Base-by-base conservation (phyloP, 116 monocot genomes). In the Papilionanthe hybrid region DNA sequence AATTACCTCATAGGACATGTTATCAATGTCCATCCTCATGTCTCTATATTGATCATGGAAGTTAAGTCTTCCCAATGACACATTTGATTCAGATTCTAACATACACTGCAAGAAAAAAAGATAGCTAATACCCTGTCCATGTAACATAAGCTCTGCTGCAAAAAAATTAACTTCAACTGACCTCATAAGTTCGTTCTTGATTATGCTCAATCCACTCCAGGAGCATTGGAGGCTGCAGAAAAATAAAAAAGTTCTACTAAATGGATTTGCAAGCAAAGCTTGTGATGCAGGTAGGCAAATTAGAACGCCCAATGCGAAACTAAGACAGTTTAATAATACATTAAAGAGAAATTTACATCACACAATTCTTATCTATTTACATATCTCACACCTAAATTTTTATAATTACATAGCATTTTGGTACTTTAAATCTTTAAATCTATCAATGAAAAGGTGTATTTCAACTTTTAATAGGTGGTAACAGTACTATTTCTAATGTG, bases 1-100 rank as follows among this genome's bases (percentile, higher is more conserved):
- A 78, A 9, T 41, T 10, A 78, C 78, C 78, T 78, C 78, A 60
- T 78, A 78, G n/a, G 78, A 78, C 82, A 82, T 82, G n/a, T 82
- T 69, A 56, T 82, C 82, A 77, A 82, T 77, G 69, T 82, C 82
- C 67, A 82, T 76, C 5, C 82, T 65, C 55, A 82, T 20, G 8
- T 77, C 82, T 44, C 60, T 69, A 63, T 82, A 28, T 47, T 58
- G 78, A 25, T 78, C 78, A 78, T 73, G 22, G 44, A 2, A 71
- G 71, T 53, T 13, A 15, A 53, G 15, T 53, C 53, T 53, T 53
- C 18, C 53, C 53, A 53, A 15, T 15, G 32, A 71, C 11, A 71
- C 32, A 65, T 32, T 71, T 18, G 71, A 37, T 13, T 71, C 71
- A 37, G 17, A 17, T 37, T 32, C 37, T 37, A 71, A 41, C 37